A percentile compares a stretch with the other conserved stretches of the same genome.
These are phyloP conservation scores for Ceratocystis huliohia DNA, from an alignment of 2,329 filamentous ascomycete genomes.

Conservation along the genomic window DNA sequence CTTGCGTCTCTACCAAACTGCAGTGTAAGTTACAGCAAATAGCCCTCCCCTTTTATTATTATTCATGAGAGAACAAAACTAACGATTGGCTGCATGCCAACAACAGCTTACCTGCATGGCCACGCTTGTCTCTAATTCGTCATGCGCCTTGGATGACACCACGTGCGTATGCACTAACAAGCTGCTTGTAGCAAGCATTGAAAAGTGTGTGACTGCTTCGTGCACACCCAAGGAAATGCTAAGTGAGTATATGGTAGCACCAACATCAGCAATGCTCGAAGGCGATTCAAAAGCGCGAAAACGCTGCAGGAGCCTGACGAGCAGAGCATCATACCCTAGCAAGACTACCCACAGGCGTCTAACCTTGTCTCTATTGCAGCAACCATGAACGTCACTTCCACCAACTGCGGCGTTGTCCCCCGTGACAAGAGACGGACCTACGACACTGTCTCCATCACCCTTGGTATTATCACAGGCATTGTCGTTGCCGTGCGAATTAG, in stretches of 20 bases:
- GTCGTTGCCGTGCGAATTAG: slow-evolving; percentile 31
- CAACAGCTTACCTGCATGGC: slow-evolving; percentile 26
- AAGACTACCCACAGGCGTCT: neutral
- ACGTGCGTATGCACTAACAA: slow-evolving; percentile 28
- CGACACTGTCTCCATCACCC: slow-evolving; percentile 26
- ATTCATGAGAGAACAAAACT: neutral
- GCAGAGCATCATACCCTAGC: neutral
- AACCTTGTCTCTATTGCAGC: slow-evolving; percentile 15
- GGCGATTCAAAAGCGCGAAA: too few species aligned
- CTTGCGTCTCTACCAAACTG: neutral
- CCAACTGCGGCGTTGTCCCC: slow-evolving; percentile 24
- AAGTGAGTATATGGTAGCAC: slow-evolving; percentile 23
- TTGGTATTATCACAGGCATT: slow-evolving; percentile 29
- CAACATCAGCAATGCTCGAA: neutral
- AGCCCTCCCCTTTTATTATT: neutral
- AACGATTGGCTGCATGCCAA: neutral
- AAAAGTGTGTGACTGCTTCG: slow-evolving; percentile 25
- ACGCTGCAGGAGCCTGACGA: neutral
- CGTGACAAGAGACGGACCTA: slow-evolving; percentile 28
- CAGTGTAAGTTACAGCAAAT: slow-evolving; percentile 9
- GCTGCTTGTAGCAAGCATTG: slow-evolving; percentile 24
- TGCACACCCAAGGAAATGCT: slow-evolving; percentile 28
- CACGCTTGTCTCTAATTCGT: slow-evolving; percentile 24
- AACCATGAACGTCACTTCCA: slow-evolving; percentile 25
- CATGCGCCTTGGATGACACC: slow-evolving; percentile 26